Percentiles rank a stretch among this genome's conserved stretches.
Conservation (phyloP, 192 early-diverging fungal genomes). For the Allomyces javanicus region DNA sequence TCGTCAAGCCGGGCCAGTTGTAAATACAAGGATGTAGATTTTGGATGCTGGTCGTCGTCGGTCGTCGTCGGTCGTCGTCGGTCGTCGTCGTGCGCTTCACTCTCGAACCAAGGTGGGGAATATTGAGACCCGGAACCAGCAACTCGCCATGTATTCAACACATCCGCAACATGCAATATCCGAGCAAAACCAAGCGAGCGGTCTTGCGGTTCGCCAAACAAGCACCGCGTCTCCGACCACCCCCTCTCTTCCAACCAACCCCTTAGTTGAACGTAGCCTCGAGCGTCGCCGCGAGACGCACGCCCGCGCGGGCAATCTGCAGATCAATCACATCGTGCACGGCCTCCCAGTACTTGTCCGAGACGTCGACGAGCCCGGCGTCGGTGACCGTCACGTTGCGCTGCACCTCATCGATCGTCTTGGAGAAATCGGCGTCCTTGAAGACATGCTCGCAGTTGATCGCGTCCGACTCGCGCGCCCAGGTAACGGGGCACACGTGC, state of each 20-base stretch:
- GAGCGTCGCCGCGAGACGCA: not conserved
- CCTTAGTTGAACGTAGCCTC: not conserved
- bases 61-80: no score
- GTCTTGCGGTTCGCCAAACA: not conserved
- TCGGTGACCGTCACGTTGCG: no score
- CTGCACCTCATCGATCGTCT: not conserved
- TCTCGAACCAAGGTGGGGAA: no score
- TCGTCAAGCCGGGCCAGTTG: no score
- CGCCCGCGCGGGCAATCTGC: not conserved
- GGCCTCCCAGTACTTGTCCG: not conserved
- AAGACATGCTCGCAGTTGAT: not conserved
- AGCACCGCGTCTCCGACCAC: not conserved
- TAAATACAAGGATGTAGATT: no score
- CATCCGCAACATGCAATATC: not conserved
- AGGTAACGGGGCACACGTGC: not conserved
- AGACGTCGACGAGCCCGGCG: not conserved
- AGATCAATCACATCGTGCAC: not conserved
- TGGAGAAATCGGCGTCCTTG: not conserved
- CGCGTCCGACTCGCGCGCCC: not conserved
- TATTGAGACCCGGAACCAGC: no score
- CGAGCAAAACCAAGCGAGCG: not conserved
- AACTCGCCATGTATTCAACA: not conserved
- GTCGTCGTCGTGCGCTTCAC: no score
- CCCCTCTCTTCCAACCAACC: not conserved
- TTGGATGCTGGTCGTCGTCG: no score